Conservation (phyloP, 352 stramenopile genomes). For the Phytophthora hibernalis region DNA sequence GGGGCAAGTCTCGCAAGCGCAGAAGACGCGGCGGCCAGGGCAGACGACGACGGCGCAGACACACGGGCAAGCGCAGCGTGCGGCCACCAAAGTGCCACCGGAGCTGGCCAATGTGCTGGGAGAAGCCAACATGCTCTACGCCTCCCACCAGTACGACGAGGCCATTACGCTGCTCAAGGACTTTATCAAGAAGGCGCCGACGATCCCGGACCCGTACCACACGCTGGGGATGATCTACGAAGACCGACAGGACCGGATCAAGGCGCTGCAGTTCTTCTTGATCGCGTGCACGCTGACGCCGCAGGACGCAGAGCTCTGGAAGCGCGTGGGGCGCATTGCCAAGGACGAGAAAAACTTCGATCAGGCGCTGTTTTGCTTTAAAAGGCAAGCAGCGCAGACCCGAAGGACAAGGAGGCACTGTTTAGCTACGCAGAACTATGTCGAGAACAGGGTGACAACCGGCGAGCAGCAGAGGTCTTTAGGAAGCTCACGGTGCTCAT, state of each 20-base stretch:
- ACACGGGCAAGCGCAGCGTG: constrained; percentile 61
- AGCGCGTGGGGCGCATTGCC: constrained; percentile 81
- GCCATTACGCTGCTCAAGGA: constrained; percentile 85
- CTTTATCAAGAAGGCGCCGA: constrained; percentile 91
- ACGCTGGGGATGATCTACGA: constrained; percentile 91
- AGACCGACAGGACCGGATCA: constrained; percentile 79
- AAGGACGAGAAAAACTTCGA: constrained; percentile 90
- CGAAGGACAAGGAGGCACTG: constrained; percentile 81
- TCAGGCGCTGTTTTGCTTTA: constrained; percentile 87
- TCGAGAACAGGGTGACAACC: constrained; percentile 81
- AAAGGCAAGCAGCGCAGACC: constrained; percentile 80
- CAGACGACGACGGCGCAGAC: constrained; percentile 41
- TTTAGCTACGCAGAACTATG: constrained; percentile 86
- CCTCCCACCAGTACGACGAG: constrained; percentile 87
- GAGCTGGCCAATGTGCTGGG: constrained; percentile 82
- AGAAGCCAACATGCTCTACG: constrained; percentile 88
- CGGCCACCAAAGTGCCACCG: constrained; percentile 79
- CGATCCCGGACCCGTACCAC: constrained; percentile 87
- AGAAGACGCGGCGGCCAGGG: constrained; percentile 37
- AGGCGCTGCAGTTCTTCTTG: constrained; percentile 88
- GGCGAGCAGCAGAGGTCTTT: constrained; percentile 79
- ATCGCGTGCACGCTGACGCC: constrained; percentile 86
- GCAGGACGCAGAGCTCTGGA: constrained; percentile 87
- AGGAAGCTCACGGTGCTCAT: constrained; percentile 79
- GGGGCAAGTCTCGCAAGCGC: constrained; percentile 76